These are phyloP conservation scores for Fusarium sulawesiense DNA, from an alignment of 2,329 filamentous ascomycete species.

Conservation along the genomic window DNA sequence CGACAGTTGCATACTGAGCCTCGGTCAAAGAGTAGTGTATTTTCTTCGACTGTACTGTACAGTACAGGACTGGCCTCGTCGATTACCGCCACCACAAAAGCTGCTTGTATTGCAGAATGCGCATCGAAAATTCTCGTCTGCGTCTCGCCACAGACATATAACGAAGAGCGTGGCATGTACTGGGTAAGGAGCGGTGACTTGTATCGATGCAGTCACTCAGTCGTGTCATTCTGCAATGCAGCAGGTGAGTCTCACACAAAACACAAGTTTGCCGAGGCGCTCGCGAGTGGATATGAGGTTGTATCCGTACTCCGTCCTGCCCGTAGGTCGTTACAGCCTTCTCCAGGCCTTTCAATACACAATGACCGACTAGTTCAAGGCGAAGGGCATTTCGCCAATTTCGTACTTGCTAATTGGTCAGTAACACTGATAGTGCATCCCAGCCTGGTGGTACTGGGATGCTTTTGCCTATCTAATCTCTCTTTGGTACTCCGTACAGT, in stretches of 20 bases:
- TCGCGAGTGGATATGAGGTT: conserved; percentile 26
- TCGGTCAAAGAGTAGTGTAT: conserved; percentile 1
- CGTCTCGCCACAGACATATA: conserved; percentile 23
- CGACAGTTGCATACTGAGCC: conserved; percentile 19
- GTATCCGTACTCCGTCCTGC: conserved; percentile 7
- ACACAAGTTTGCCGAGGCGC: conserved; percentile 28
- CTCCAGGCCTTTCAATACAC: conserved; percentile 10
- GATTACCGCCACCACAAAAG: conserved; percentile 24
- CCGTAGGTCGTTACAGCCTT: conserved; percentile 15
- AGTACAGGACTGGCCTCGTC: conserved; percentile 3
- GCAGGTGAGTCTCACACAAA: conserved; percentile 23
- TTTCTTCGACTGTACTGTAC: not conserved
- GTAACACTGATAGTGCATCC: conserved; percentile 30
- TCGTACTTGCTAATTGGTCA: conserved; percentile 33
- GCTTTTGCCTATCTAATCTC: conserved; percentile 35
- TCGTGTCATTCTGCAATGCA: conserved; percentile 23
- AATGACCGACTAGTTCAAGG: conserved; percentile 11
- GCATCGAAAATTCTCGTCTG: conserved; percentile 18
- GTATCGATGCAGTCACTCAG: conserved; percentile 24
- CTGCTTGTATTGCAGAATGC: not conserved
- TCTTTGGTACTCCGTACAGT: conserved; percentile 8
- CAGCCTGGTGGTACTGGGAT: conserved; percentile 36
- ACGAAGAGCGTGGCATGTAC: not conserved
- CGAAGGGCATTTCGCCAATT: conserved; percentile 24
- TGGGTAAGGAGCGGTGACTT: conserved; percentile 1